Base-by-base conservation (phyloP, 805 yeast genomes). In the Clavispora fructus region DNA sequence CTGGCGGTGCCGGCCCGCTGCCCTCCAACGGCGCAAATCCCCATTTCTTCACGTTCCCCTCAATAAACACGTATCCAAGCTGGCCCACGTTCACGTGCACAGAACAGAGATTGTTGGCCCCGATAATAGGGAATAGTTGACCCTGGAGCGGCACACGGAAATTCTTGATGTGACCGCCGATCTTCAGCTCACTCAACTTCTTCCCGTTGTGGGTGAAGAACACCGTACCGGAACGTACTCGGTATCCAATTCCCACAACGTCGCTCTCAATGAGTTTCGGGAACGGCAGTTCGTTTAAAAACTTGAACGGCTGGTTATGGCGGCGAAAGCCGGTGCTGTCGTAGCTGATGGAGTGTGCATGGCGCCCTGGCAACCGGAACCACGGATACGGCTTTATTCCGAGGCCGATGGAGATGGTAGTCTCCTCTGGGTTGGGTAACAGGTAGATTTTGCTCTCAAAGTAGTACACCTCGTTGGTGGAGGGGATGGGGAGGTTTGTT, bases 181-280 rank as follows among this genome's bases (percentile, higher is more conserved):
- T 74, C 42, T 82, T 82, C 43, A 87, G 83, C 60, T 91, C 97
- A 33, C 79, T 79, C 25, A 94, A 68, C 60, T 88, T 89, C 61
- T 89, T 89, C 27, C 99, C 99, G 58, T 94, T 94, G 54, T 96
- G 77, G 0, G 99, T 94, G 73, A 91, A 94, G 58, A 94, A 94
- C 0, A 94, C 77, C 0, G 96, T 83, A 2, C 97, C 96, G 14
- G 87, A 74, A 39, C 89, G 73, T 2, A 87, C 81, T 49, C 92
- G 76, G 60, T 88, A 86, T 0, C 99, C 99, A 27, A 92, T 79
- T 2, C 99, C 99, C 12, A 94, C 75, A 29, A 94, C 95, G 63
- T 94, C 99, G 28, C 97, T 97, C 52, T 85, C 82, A 31, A 79
- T 75, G 40, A 83, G 65, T 23, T 63, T 55, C 0, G 95, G 92